Percentiles rank a stretch among this genome's conserved stretches.
Evolutionary conservation across 306 rosid genomes (phyloP).

Genomic region (Trifolium pratense): DNA sequence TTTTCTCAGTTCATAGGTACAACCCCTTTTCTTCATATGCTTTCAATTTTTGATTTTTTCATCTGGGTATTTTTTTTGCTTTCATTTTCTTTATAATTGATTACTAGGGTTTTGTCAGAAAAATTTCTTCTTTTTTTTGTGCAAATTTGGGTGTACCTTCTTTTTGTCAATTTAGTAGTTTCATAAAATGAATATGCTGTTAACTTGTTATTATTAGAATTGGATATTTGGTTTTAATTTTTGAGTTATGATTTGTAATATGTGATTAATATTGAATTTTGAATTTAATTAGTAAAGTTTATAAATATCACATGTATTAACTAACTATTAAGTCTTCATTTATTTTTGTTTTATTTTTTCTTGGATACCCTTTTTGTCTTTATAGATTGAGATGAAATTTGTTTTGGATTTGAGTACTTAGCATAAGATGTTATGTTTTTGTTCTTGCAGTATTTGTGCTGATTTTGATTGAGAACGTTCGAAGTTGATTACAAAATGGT

Average conservation of each 20-base stretch:
- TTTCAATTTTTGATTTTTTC: not conserved
- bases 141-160: slow-evolving; percentile 23
- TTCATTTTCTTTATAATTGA: not conserved
- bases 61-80: not conserved
- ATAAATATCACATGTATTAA: too few relatives aligned
- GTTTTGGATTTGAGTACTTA: slow-evolving; percentile 33
- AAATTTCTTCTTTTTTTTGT: not conserved
- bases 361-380: not conserved
- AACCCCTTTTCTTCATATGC: not conserved
- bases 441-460: slow-evolving; percentile 42
- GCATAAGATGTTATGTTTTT: slow-evolving; percentile 2
- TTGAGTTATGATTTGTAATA: not conserved
- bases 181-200: not conserved
- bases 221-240: slow-evolving; percentile 34
- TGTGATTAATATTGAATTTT: not conserved
- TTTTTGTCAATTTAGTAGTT: not conserved
- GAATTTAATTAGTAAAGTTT: not conserved
- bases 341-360: not conserved
- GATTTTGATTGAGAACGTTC: slow-evolving; percentile 40
- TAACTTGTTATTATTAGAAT: slow-evolving; percentile 1
- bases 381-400: slow-evolving; percentile 29
- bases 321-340: too few relatives aligned
- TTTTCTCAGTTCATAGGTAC: slow-evolving; percentile 41
- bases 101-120: not conserved
- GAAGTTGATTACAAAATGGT: slow-evolving; percentile 52